Evolutionary conservation across 495 filamentous ascomycete species (phyloP).

Genomic region (Thermochaetoides thermophila): DNA sequence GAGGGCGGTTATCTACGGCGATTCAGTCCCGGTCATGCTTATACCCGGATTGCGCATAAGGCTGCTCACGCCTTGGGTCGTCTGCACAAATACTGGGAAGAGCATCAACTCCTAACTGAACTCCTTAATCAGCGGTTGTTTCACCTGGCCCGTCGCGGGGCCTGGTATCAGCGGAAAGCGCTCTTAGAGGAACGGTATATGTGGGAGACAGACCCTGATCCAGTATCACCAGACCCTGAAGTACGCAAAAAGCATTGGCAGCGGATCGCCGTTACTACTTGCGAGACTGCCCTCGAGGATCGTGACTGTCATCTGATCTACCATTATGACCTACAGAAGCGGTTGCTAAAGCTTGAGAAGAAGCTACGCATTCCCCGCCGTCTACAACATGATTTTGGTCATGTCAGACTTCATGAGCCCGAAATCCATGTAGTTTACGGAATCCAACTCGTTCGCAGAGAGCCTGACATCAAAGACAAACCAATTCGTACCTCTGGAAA

Average conservation of each 20-base stretch:
- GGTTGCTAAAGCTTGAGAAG: constrained; percentile 78
- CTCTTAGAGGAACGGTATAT: constrained; percentile 93
- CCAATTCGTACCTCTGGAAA: constrained; percentile 44
- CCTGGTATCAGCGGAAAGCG: constrained; percentile 94
- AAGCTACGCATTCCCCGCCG: constrained; percentile 69
- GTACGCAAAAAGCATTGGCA: constrained; percentile 72
- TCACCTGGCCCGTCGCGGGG: constrained; percentile 68
- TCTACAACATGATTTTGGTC: constrained; percentile 83
- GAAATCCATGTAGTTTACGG: constrained; percentile 62
- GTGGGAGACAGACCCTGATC: constrained; percentile 40
- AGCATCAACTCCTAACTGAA: constrained; percentile 60
- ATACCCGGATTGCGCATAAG: constrained; percentile 88
- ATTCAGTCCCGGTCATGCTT: constrained; percentile 85
- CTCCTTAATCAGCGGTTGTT: constrained; percentile 73
- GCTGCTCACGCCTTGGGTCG: constrained; percentile 60
- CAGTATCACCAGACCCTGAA: constrained; percentile 18
- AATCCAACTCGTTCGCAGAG: constrained; percentile 52
- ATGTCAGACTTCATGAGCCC: constrained; percentile 61
- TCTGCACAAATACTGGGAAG: constrained; percentile 64
- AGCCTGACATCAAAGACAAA: constrained; percentile 22
- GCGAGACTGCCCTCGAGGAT: constrained; percentile 76
- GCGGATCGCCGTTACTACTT: constrained; percentile 62
- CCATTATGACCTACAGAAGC: constrained; percentile 89
- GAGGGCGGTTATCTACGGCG: constrained; percentile 86
- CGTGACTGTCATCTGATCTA: constrained; percentile 77